Evolutionary conservation across 1,284 basidiomycete genomes (phyloP).

Genomic region (Mycena sp.): DNA sequence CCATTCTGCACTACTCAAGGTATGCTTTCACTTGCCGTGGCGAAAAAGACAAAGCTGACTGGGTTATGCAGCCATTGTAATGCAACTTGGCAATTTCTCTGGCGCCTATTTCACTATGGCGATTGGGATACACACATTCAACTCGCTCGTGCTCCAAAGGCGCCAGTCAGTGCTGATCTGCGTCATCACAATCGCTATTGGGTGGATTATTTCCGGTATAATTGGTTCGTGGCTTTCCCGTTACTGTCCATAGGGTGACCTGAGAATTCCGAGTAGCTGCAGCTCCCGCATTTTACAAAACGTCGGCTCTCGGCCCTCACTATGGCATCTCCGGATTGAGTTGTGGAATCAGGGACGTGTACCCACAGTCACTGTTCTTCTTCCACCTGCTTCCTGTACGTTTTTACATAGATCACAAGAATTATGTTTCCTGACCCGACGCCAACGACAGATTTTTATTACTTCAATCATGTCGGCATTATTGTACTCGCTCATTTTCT

Average conservation of each 20-base stretch:
- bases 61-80: conserved; percentile 55
- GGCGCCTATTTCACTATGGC: conserved; percentile 71
- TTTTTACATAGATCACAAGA: conserved; percentile 4
- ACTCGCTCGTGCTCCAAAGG: conserved; percentile 65
- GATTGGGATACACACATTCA: conserved; percentile 76
- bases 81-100: conserved; percentile 69
- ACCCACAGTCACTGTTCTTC: conserved; percentile 54
- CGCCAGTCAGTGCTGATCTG: conserved; percentile 61
- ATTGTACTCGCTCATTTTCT: conserved; percentile 67
- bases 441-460: conserved; percentile 65
- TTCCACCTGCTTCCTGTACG: conserved; percentile 71
- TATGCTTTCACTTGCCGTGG: conserved; percentile 2
- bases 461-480: conserved; percentile 60
- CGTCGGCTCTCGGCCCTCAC: conserved; percentile 42
- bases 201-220: conserved; percentile 60
- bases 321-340: conserved; percentile 63
- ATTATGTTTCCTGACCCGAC: not conserved
- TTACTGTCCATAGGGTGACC: not conserved
- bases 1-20: conserved; percentile 32
- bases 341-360: conserved; percentile 59
- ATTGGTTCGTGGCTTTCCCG: conserved; percentile 52
- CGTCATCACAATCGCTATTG: conserved; percentile 52
- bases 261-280: conserved; percentile 36
- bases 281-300: conserved; percentile 51
- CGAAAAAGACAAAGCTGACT: conserved; percentile 16